Evolutionary conservation across 192 early-diverging fungal species (phyloP).

Genomic region (Podila verticillata): DNA sequence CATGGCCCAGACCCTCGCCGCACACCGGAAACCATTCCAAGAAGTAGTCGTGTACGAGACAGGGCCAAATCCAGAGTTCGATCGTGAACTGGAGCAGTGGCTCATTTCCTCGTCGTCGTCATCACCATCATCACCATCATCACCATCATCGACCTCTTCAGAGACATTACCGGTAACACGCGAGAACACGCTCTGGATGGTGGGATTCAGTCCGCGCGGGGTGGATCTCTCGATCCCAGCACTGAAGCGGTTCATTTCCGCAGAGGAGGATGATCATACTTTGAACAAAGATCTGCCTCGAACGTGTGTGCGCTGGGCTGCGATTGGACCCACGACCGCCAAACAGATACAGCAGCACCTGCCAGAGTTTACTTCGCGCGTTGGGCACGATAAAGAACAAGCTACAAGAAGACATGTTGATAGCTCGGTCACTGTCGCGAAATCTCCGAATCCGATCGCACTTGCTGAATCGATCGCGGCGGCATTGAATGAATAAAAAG

Average conservation of each 20-base stretch:
- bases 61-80: conserved; percentile 17
- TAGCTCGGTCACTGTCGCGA: not conserved
- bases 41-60: conserved; percentile 42
- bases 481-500: not conserved
- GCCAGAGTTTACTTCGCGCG: not conserved
- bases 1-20: conserved; percentile 14
- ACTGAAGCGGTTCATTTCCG: not conserved
- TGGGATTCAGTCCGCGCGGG: conserved; percentile 44
- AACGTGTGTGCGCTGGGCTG: conserved; percentile 11
- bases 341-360: conserved; percentile 30
- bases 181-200: conserved; percentile 22
- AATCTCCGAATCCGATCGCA: not conserved
- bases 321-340: conserved; percentile 36
- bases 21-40: conserved; percentile 13
- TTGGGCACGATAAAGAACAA: too few relatives aligned
- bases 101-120: not conserved
- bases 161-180: not conserved
- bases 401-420: too few relatives aligned
- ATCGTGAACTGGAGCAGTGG: conserved; percentile 5
- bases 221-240: conserved; percentile 14
- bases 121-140: not conserved
- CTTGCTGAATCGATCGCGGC: not conserved
- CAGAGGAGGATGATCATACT: not conserved
- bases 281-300: not conserved
- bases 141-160: not conserved